phyloP scores from a whole-genome alignment of 2,329 filamentous ascomycete genomes.

The Sporothrix phasma region DNA sequence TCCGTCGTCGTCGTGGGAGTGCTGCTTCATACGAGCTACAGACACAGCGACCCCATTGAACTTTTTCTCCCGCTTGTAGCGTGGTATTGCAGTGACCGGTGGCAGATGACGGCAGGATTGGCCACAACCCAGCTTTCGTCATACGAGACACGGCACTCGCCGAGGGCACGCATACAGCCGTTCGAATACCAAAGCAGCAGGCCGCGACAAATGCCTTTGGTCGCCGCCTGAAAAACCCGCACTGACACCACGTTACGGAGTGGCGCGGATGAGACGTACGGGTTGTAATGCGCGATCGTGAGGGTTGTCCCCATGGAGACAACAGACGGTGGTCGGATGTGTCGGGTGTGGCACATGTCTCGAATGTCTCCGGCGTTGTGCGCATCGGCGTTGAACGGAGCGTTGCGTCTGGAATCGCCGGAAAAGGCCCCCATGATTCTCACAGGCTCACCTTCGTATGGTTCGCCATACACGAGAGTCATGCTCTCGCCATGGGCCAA shows the following conservation, averaged over 20 bases:
- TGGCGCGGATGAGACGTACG: neutral
- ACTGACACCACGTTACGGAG: neutral
- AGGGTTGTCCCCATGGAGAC: neutral
- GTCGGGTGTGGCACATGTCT: too few species aligned
- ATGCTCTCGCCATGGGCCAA: neutral
- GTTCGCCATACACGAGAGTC: slow-evolving; percentile 1
- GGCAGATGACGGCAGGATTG: neutral
- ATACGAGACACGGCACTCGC: neutral
- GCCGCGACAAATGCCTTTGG: neutral
- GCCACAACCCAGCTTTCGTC: neutral
- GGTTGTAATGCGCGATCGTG: neutral
- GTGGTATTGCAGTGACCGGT: neutral
- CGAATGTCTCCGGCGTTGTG: too few species aligned
- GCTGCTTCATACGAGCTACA: too few species aligned
- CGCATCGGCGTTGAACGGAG: too few species aligned
- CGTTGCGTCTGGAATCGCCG: too few species aligned
- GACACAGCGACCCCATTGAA: too few species aligned
- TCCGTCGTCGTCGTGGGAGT: neutral
- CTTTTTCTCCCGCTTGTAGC: neutral
- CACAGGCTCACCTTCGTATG: neutral
- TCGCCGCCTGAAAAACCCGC: neutral
- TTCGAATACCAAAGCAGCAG: neutral
- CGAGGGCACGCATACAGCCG: neutral
- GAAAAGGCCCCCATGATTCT: neutral
- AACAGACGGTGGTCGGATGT: neutral